Percentiles rank a stretch among this genome's conserved stretches.
Conservation (phyloP, 139 green algal species). For the Ulvella scutata region DNA sequence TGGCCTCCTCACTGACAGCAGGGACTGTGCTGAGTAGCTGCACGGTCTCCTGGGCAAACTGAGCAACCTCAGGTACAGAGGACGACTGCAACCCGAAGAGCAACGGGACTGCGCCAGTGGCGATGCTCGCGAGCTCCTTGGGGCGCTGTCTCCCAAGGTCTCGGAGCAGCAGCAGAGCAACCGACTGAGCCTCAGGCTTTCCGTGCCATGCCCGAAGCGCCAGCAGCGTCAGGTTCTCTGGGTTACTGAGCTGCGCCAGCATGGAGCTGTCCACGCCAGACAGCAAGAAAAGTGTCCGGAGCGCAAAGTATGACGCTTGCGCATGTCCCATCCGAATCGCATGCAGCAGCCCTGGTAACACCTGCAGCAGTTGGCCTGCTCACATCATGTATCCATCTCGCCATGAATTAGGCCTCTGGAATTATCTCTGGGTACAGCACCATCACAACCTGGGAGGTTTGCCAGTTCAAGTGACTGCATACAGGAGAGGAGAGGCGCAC, state of each 20-base stretch:
- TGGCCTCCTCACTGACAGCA: not conserved
- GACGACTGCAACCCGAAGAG: not conserved
- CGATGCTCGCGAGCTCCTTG: not conserved
- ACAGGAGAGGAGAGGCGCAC: too few relatives aligned
- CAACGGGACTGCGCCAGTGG: not conserved
- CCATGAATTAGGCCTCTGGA: too few relatives aligned
- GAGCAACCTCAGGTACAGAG: not conserved
- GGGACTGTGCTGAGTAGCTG: not conserved
- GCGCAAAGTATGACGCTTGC: not conserved
- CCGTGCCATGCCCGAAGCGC: not conserved
- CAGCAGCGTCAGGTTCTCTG: not conserved
- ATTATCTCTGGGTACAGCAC: too few relatives aligned
- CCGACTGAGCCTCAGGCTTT: not conserved
- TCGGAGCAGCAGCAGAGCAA: not conserved
- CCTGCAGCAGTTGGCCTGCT: not conserved
- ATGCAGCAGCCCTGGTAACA: not conserved
- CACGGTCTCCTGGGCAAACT: not conserved
- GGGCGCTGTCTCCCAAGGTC: not conserved
- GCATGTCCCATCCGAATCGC: slow-evolving; percentile 6
- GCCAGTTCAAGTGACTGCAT: not conserved
- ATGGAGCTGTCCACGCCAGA: not conserved
- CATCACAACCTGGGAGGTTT: too few relatives aligned
- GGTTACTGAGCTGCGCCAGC: slow-evolving; percentile 1
- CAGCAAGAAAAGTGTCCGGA: slow-evolving; percentile 7
- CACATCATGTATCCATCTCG: too few relatives aligned